Conservation (phyloP, 1,284 basidiomycete species). For the Tausonia pullulans region DNA sequence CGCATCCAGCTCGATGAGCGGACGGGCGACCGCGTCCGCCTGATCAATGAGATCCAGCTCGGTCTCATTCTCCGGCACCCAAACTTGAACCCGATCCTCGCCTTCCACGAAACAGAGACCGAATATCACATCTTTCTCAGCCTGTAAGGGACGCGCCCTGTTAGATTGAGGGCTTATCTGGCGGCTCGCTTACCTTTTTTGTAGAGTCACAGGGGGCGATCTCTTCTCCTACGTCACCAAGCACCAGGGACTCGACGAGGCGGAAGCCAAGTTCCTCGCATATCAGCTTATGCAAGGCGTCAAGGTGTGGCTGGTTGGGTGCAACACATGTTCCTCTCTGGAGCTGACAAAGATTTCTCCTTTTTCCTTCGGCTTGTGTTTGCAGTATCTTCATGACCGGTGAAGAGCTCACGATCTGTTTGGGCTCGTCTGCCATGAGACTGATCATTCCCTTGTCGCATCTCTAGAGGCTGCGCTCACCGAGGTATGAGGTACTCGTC, state of each 20-base stretch:
- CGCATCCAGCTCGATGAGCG: not conserved
- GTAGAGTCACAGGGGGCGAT: constrained; percentile 13
- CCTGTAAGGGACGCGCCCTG: not conserved
- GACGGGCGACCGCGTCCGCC: constrained; percentile 1
- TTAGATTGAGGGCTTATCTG: not conserved
- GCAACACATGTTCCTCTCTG: no score
- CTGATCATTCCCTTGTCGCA: no score
- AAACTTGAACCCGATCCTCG: constrained; percentile 5
- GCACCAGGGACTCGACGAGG: constrained; percentile 1
- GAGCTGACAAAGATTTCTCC: no score
- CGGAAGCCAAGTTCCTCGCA: constrained; percentile 10
- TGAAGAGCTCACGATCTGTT: no score
- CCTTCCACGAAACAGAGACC: not conserved
- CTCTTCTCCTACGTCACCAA: constrained; percentile 13
- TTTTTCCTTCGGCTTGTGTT: no score
- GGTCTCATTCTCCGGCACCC: constrained; percentile 3
- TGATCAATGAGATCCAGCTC: constrained; percentile 11
- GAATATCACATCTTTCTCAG: constrained; percentile 3
- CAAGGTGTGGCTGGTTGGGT: not conserved
- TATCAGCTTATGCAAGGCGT: constrained; percentile 14
- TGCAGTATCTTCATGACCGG: no score
- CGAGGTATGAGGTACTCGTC: no score
- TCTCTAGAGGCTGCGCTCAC: no score
- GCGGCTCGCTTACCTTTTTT: not conserved
- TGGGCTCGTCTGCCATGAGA: no score